Conservation (phyloP, 139 green algal species). For the Pleodorina starrii region DNA sequence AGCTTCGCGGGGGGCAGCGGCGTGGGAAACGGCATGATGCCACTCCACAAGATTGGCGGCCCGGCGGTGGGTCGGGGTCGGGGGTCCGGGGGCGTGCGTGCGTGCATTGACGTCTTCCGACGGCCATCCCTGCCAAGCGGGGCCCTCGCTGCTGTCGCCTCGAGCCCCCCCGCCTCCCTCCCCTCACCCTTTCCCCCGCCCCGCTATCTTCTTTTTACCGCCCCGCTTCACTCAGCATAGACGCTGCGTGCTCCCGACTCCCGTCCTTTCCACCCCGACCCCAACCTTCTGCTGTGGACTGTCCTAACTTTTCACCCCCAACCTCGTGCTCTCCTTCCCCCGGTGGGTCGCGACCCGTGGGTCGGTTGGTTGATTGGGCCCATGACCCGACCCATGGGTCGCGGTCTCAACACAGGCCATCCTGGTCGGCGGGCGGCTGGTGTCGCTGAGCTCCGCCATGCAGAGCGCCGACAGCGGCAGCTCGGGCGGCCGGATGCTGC, state of each 20-base stretch:
- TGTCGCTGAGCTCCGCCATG: slow-evolving; percentile 22
- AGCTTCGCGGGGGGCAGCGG: not conserved
- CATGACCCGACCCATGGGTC: not conserved
- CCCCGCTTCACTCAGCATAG: no score
- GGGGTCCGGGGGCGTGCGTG: not conserved
- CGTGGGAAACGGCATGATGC: not conserved
- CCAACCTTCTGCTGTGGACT: no score
- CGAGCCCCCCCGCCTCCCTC: no score
- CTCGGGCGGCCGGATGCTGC: not conserved
- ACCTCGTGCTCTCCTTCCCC: not conserved
- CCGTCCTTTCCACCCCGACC: not conserved
- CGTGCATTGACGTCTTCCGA: no score
- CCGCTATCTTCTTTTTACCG: not conserved
- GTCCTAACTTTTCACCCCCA: not conserved
- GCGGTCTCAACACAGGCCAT: slow-evolving; percentile 5
- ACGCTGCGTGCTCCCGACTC: no score
- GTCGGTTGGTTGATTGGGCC: no score
- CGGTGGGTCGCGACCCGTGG: no score
- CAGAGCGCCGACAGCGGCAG: not conserved
- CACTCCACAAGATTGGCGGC: not conserved
- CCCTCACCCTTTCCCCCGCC: not conserved
- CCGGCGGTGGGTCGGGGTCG: not conserved
- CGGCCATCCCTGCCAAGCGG: not conserved
- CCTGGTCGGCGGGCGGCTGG: slow-evolving; percentile 6
- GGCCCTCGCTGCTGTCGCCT: not conserved